Base-by-base conservation (phyloP, 2,329 filamentous ascomycete genomes). In the Stenocarpella maydis region DNA sequence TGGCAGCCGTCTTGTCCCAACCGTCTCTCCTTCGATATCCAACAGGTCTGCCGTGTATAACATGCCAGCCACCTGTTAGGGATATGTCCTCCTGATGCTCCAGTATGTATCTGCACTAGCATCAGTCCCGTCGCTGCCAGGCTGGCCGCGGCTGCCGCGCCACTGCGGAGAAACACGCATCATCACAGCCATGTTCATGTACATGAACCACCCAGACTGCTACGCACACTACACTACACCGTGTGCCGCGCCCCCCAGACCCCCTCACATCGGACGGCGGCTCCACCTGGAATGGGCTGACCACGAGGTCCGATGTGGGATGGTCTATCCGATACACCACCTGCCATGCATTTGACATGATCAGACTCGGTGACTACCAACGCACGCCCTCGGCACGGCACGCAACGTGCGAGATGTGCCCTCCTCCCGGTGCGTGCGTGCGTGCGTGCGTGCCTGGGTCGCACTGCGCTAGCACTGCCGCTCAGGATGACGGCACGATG, bases 401-500 rank as follows among this genome's bases (percentile, higher is more conserved):
- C 55, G 41, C 19, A 31, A 31, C 41, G 12, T 47, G 55, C 34
- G 41, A 19, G 17, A 34, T 26, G 55, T 12, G 15, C 34, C n/a
- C n/a, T n/a, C n/a, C n/a, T n/a, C n/a, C n/a, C n/a, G n/a, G 14
- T 47, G 6, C 34, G 21, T 58, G 19, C 10, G 41, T 21, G 55
- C 19, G 19, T 37, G 41, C 47, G 34, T 37, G 34, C 10, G 34
- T 37, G 34, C 12, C 34, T 37, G 5, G 34, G 58, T 63, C 49
- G 58, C 58, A 49, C 43, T 63, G 58, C 58, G 47, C 43, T 63
- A 63, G 58, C 58, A 63, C 58, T 63, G 58, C 58, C 58, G 58
- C 58, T 49, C 28, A 31, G 19, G 28, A 49, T 63, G 58, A 63
- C 58, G 58, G 15, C 49, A 63, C 49, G 14, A 10, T 63, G 58